Evolutionary conservation across 129 eudicot species (phyloP), one percentile per base, ranked within the genome.

Genomic region (Ambrosia artemisiifolia): DNA sequence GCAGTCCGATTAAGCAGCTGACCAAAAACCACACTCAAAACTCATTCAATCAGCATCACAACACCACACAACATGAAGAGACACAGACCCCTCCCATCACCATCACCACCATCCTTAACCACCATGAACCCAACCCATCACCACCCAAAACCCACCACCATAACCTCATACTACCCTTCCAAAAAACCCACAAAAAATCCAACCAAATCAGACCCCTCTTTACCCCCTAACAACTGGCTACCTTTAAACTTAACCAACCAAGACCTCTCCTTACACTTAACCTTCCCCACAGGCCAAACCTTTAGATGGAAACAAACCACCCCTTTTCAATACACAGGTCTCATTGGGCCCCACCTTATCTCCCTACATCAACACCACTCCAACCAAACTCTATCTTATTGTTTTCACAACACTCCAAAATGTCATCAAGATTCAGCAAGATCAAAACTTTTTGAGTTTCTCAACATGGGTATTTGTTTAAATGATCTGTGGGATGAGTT

Each of bases 251-350:
- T 88, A 13, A 62, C 19, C 66, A 88, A 88, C 77, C 79, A 97
- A 4, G 99, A 90, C 75, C 96, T 94, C 77, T 86, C 65, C 55
- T 61, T 94, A 47, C 91, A 96, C 69, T 83, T 94, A 34, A 94
- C 99, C 14, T 90, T 94, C 81, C 99, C 99, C 59, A 94, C 99
- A 11, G 99, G 99, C 69, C 99, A 94, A 77, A 90, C 97, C 46
- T 94, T 94, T 83, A 55, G 97, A 81, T 90, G 97, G 97, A 94
- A 78, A 79, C 82, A 90, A 61, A 94, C 99, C 2, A 79, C 83
- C 69, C 86, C 86, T 1, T 66, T 73, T 33, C 94, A 90, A 55
- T 94, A 35, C 83, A 90, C 99, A 2, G 99, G 99, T 9, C 88
- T 83, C 2, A 60, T 90, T 16, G 90, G 92, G 51, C 53, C 96